A percentile compares a stretch with the other conserved stretches of the same genome.
These are phyloP conservation scores for Pseudogymnoascus verrucosus DNA, from an alignment of 2,329 filamentous ascomycete species.

Conservation along the genomic window DNA sequence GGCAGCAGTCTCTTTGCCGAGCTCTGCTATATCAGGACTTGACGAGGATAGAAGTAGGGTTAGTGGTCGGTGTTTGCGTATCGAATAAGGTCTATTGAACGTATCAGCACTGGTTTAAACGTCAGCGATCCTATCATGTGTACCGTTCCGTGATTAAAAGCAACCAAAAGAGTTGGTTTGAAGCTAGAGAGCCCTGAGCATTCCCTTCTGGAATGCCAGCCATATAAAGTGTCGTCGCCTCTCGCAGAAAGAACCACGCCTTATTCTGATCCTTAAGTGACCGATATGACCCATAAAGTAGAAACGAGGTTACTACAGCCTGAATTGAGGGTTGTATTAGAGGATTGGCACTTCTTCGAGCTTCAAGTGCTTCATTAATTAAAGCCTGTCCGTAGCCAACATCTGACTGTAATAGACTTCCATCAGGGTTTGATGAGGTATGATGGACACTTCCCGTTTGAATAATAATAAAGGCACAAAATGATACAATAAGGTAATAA, in stretches of 20 bases:
- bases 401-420: neutral
- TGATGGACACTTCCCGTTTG: conserved; percentile 3
- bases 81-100: conserved; percentile 49
- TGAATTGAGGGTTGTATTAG: neutral
- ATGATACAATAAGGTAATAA: conserved; percentile 8
- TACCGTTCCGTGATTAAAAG: conserved; percentile 55
- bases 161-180: conserved; percentile 51
- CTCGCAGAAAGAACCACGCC: conserved; percentile 54
- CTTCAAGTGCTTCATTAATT: neutral
- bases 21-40: conserved; percentile 41
- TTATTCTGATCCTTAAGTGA: conserved; percentile 33
- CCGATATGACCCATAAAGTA: conserved; percentile 1
- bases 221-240: conserved; percentile 52
- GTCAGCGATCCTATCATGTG: neutral
- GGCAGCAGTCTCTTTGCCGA: conserved; percentile 43
- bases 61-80: conserved; percentile 55
- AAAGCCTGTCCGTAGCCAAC: conserved; percentile 1
- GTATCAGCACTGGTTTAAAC: neutral
- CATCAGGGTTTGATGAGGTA: neutral
- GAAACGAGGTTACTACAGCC: neutral
- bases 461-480: conserved; percentile 6
- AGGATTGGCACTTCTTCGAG: neutral
- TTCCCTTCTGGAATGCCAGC: conserved; percentile 51
- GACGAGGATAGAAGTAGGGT: conserved; percentile 51
- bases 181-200: conserved; percentile 40